Percentiles rank a stretch among this genome's conserved stretches.
phyloP scores from a whole-genome alignment of 805 yeast species.

The Millerozyma miso region DNA sequence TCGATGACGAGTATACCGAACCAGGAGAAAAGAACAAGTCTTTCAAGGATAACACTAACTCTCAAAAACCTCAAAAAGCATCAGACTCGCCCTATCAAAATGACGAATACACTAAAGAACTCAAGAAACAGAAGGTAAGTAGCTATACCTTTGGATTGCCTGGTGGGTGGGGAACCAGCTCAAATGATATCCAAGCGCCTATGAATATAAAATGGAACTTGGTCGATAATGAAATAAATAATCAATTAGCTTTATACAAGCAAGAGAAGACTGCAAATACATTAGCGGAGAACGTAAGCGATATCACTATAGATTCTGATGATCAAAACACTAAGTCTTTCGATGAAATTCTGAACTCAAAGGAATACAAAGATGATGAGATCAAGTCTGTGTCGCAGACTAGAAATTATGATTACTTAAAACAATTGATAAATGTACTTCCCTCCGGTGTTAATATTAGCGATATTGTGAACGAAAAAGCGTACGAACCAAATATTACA shows the following conservation, averaged over 20 bases:
- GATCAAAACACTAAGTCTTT: conserved; percentile 1
- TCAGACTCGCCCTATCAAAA: conserved; percentile 31
- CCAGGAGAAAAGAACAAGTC: conserved; percentile 19
- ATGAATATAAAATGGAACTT: conserved; percentile 25
- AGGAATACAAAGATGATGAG: background rate
- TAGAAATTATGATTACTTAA: conserved; percentile 29
- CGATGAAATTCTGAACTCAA: background rate
- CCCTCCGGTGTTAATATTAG: conserved; percentile 27
- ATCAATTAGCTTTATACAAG: conserved; percentile 18
- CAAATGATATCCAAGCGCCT: conserved; percentile 14
- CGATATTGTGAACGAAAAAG: conserved; percentile 55
- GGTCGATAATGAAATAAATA: conserved; percentile 28
- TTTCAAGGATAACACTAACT: conserved; percentile 28
- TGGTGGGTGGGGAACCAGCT: conserved; percentile 30
- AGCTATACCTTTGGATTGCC: conserved; percentile 30
- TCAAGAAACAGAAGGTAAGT: conserved; percentile 31
- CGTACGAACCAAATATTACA: conserved; percentile 62
- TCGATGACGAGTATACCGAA: conserved; percentile 56
- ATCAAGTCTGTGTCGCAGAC: conserved; percentile 5
- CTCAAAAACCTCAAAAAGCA: conserved; percentile 40
- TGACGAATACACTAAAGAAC: conserved; percentile 25
- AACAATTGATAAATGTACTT: conserved; percentile 27
- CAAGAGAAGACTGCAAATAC: conserved; percentile 18
- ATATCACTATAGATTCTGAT: conserved; percentile 28
- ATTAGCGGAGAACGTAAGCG: conserved; percentile 25